phyloP scores from a whole-genome alignment of 352 stramenopile genomes.

The Pythium myriotylum region DNA sequence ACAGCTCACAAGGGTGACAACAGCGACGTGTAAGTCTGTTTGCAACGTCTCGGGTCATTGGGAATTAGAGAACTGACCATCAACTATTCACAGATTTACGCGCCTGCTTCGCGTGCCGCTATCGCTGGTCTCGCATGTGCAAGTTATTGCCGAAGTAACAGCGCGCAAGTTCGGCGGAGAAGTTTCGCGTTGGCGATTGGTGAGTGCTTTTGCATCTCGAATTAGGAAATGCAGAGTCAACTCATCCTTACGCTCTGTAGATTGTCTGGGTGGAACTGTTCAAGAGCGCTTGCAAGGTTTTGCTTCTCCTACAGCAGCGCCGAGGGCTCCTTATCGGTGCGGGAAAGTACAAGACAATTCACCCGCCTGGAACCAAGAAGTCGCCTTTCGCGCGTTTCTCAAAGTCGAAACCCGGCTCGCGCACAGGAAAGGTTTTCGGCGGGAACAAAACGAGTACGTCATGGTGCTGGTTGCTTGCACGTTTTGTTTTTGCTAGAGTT shows the following conservation, averaged over 20 bases:
- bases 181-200: conserved; percentile 70
- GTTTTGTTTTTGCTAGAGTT: conserved; percentile 1
- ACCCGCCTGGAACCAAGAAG: conserved; percentile 28
- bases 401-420: conserved; percentile 62
- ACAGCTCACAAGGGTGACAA: conserved; percentile 24
- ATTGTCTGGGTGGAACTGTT: conserved; percentile 81
- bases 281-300: conserved; percentile 69
- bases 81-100: conserved; percentile 41
- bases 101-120: conserved; percentile 66
- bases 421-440: conserved; percentile 73
- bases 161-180: conserved; percentile 70
- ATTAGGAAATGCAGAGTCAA: not conserved
- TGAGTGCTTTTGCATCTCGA: conserved; percentile 24
- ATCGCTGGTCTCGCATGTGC: conserved; percentile 76
- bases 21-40: conserved; percentile 10
- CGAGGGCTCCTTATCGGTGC: conserved; percentile 56
- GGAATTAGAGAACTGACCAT: no score
- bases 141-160: conserved; percentile 81
- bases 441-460: conserved; percentile 36
- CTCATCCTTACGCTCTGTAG: conserved; percentile 18
- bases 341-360: conserved; percentile 45
- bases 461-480: not conserved
- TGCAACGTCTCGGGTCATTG: not conserved
- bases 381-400: conserved; percentile 66
- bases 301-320: conserved; percentile 66